These are phyloP conservation scores for Malassezia sp. DNA, from an alignment of 1,284 basidiomycete genomes.

Conservation along the genomic window DNA sequence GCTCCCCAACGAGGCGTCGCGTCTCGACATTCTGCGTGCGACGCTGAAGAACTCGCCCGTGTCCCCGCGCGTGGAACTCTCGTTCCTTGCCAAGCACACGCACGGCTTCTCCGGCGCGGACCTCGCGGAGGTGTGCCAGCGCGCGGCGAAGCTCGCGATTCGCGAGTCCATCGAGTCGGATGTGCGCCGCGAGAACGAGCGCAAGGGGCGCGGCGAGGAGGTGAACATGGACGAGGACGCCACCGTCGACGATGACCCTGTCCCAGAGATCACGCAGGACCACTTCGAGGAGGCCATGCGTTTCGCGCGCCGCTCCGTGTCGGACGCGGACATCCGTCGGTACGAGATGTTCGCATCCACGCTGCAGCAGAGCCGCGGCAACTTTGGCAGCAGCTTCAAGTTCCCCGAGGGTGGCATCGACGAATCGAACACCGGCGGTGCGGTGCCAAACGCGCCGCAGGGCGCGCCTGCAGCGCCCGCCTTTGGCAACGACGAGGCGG, in stretches of 20 bases:
- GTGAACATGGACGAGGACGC: conserved; percentile 18
- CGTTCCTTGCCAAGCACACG: conserved; percentile 80
- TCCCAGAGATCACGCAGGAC: conserved; percentile 72
- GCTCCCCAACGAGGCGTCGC: conserved; percentile 80
- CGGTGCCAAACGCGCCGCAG: conserved; percentile 26
- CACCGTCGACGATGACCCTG: conserved; percentile 66
- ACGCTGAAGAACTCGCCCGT: conserved; percentile 86
- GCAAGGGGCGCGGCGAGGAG: conserved; percentile 23
- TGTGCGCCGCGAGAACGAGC: conserved; percentile 65
- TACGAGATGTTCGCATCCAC: conserved; percentile 52
- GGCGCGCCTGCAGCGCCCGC: conserved; percentile 57
- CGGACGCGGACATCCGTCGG: conserved; percentile 71
- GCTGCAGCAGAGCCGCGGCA: conserved; percentile 35
- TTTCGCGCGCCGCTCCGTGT: conserved; percentile 52
- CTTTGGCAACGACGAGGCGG: conserved; percentile 64
- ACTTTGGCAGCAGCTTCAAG: conserved; percentile 73
- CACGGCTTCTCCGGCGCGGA: conserved; percentile 99
- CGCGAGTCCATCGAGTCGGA: conserved; percentile 88
- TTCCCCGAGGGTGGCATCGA: conserved; percentile 67
- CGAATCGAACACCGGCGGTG: conserved; percentile 16
- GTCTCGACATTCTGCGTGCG: conserved; percentile 81
- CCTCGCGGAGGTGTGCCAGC: conserved; percentile 95
- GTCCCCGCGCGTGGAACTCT: conserved; percentile 70
- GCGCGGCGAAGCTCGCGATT: conserved; percentile 91
- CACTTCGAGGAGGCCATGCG: conserved; percentile 94